Evolutionary conservation across 1,139 yeast species (phyloP), one percentile per base, ranked within the genome.

Genomic region (Candida pseudocylindracea): DNA sequence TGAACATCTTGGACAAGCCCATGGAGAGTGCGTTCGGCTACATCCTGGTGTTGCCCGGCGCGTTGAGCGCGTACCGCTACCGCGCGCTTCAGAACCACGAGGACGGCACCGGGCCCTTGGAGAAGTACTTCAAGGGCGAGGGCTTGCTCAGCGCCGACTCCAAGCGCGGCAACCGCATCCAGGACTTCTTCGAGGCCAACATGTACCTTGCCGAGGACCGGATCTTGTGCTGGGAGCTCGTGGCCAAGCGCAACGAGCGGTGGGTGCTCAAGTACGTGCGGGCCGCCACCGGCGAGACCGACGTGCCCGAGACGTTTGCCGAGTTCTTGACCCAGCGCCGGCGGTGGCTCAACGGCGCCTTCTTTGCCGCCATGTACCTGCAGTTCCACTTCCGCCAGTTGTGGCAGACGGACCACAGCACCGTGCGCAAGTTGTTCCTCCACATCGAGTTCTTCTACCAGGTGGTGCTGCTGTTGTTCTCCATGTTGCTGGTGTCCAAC

Each of bases 171-270:
- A 15, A 15, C 20, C 20, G 20, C 20, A 15, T 15, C 20, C 53
- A 61, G 13, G 91, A 81, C 44, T 85, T 88, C 36, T 88, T 88
- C 46, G 83, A 91, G 33, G 93, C 95, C 4, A 88, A 88, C 50
- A 88, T 88, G 96, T 88, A 88, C 47, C 60, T 88, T 37, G 98
- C 98, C 0, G 98, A 88, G 54, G 98, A 88, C 53, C 74, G 98
- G 57, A 85, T 88, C 43, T 56, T 88, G 40, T 88, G 96, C 53
- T 88, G 96, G 95, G 98, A 88, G 51, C 61, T 88, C 36, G 91
- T 88, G 10, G 93, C 96, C 6, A 85, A 88, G 46, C 66, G 61
- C 42, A 67, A 72, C 38, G 88, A 81, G 33, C 75, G 72, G 46
- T 88, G 98, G 98, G 80, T 88, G 24, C 60, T 88, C 43, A 81